A percentile compares a stretch with the other conserved stretches of the same genome.
phyloP scores from a whole-genome alignment of 2,329 filamentous ascomycete genomes.

The Orbilia brochopaga region DNA sequence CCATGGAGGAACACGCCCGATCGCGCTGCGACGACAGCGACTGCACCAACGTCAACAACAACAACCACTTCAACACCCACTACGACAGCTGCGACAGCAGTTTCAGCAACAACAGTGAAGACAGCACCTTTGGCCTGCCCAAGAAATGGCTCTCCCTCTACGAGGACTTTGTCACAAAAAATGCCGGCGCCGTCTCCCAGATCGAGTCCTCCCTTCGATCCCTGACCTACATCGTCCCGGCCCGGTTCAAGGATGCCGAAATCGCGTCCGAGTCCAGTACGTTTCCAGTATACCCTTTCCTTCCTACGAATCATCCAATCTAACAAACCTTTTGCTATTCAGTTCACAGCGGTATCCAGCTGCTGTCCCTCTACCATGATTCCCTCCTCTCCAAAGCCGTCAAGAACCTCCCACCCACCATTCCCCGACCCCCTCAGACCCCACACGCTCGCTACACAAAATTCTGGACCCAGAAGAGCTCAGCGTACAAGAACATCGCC shows the following conservation, averaged over 20 bases:
- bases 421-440: slow-evolving; percentile 56
- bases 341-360: slow-evolving; percentile 84
- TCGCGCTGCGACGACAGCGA: neutral
- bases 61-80: neutral
- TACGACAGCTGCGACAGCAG: neutral
- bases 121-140: slow-evolving; percentile 65
- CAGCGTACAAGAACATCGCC: slow-evolving; percentile 79
- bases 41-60: neutral
- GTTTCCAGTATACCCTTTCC: slow-evolving; percentile 52
- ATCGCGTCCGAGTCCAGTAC: slow-evolving; percentile 85
- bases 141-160: slow-evolving; percentile 74
- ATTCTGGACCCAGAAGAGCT: slow-evolving; percentile 69
- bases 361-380: slow-evolving; percentile 93
- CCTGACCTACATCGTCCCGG: slow-evolving; percentile 90
- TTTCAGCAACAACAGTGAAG: slow-evolving; percentile 54
- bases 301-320: slow-evolving; percentile 52
- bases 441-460: slow-evolving; percentile 71
- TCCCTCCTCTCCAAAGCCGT: slow-evolving; percentile 74
- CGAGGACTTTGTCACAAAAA: slow-evolving; percentile 91
- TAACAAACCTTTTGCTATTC: slow-evolving; percentile 9
- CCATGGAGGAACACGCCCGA: slow-evolving; percentile 38
- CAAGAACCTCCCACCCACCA: slow-evolving; percentile 62
- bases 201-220: slow-evolving; percentile 92
- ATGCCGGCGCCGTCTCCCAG: slow-evolving; percentile 89
- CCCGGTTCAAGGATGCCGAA: slow-evolving; percentile 88